Percentiles rank a stretch among this genome's conserved stretches.
phyloP scores from a whole-genome alignment of 208 protist species.

The Blastocrithidia nonstop region DNA sequence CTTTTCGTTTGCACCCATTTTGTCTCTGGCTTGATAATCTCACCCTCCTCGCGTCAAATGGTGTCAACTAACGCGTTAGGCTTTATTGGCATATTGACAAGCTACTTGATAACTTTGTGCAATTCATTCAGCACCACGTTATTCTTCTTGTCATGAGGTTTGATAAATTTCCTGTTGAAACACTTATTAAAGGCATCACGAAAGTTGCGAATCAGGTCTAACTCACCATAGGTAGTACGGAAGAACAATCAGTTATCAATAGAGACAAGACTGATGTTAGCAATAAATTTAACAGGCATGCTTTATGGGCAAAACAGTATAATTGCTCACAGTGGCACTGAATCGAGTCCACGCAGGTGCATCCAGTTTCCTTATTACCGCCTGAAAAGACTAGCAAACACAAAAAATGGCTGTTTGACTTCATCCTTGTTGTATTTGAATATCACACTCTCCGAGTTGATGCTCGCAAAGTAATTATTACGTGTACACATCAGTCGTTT shows the following conservation, averaged over 20 bases:
- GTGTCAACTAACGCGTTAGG: constrained; percentile 17
- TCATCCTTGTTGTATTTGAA: constrained; percentile 13
- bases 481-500: constrained; percentile 27
- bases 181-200: constrained; percentile 25
- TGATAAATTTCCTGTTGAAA: constrained; percentile 35
- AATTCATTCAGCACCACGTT: constrained; percentile 39
- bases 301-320: constrained; percentile 35
- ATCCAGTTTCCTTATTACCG: constrained; percentile 13
- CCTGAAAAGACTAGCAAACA: constrained; percentile 42
- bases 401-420: constrained; percentile 45
- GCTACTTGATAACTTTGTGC: constrained; percentile 31
- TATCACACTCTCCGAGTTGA: constrained; percentile 32
- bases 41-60: constrained; percentile 32
- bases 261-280: constrained; percentile 37
- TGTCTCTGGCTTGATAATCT: too few relatives aligned
- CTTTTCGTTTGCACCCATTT: too few relatives aligned
- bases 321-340: constrained; percentile 50
- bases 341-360: constrained; percentile 21
- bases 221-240: constrained; percentile 19
- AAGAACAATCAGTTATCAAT: constrained; percentile 72
- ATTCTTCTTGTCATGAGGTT: constrained; percentile 40
- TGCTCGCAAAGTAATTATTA: constrained; percentile 16
- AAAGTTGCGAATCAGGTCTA: constrained; percentile 52
- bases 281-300: constrained; percentile 26
- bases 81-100: constrained; percentile 26